These are phyloP conservation scores for Linnemannia exigua DNA, from an alignment of 192 early-diverging fungal species.

Conservation along the genomic window DNA sequence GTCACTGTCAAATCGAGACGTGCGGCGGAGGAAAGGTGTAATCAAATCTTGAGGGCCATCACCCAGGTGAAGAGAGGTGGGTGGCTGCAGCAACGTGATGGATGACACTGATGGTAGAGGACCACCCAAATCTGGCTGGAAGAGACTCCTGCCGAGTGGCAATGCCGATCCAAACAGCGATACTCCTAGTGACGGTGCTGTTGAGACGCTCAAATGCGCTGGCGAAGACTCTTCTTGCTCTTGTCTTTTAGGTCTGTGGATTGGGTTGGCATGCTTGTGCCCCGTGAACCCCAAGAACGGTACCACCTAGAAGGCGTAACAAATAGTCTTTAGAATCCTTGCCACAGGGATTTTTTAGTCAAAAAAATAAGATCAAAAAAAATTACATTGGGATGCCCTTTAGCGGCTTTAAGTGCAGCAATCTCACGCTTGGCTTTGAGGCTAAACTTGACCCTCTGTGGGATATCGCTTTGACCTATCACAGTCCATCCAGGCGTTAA, in stretches of 20 bases:
- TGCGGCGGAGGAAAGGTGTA: conserved; percentile 8
- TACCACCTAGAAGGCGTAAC: conserved; percentile 16
- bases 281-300: conserved; percentile 47
- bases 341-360: background rate
- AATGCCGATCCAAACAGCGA: conserved; percentile 12
- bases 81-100: background rate
- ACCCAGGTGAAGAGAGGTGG: background rate
- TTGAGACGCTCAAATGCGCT: background rate
- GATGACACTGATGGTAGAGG: background rate
- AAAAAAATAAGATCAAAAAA: background rate
- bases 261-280: conserved; percentile 9
- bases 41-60: background rate
- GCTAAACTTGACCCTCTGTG: conserved; percentile 32
- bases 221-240: background rate
- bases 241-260: background rate
- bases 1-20: conserved; percentile 22
- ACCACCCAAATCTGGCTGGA: conserved; percentile 1
- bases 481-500: background rate
- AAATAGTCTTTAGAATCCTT: background rate
- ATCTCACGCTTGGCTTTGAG: conserved; percentile 45
- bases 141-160: conserved; percentile 21
- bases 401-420: conserved; percentile 34
- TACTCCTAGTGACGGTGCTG: conserved; percentile 6
- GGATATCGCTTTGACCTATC: conserved; percentile 5
- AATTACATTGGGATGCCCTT: conserved; percentile 48